Percentiles rank a stretch among this genome's conserved stretches.
phyloP scores from a whole-genome alignment of 306 rosid species.

The Rosa rugosa region DNA sequence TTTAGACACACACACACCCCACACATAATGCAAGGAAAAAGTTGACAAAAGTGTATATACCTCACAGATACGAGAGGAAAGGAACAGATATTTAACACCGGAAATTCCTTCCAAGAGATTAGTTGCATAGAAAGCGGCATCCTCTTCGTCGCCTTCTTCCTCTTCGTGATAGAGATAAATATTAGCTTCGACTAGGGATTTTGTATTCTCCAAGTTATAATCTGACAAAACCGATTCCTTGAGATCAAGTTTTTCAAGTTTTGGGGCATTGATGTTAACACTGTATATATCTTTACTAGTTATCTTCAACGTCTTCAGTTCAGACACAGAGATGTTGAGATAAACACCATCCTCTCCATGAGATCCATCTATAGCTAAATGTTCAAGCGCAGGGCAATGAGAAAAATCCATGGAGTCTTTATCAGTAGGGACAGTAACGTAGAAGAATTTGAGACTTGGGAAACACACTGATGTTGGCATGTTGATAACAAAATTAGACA shows the following conservation, averaged over 20 bases:
- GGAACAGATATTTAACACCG: background rate
- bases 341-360: background rate
- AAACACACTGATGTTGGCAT: background rate
- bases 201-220: background rate
- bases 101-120: background rate
- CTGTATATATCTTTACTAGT: background rate
- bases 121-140: background rate
- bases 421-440: background rate
- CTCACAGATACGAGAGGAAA: background rate
- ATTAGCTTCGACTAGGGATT: background rate
- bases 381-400: background rate
- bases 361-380: background rate
- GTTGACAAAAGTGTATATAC: background rate
- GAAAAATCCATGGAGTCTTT: background rate
- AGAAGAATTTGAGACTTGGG: background rate
- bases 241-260: background rate
- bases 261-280: background rate
- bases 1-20: too few relatives aligned
- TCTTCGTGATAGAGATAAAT: background rate
- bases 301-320: background rate
- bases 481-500: background rate
- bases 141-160: too few relatives aligned
- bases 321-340: background rate
- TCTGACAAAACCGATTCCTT: background rate
- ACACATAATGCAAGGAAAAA: background rate